Conservation (phyloP, 371 early-diverging fungal species). For the Rhizomucor miehei region DNA sequence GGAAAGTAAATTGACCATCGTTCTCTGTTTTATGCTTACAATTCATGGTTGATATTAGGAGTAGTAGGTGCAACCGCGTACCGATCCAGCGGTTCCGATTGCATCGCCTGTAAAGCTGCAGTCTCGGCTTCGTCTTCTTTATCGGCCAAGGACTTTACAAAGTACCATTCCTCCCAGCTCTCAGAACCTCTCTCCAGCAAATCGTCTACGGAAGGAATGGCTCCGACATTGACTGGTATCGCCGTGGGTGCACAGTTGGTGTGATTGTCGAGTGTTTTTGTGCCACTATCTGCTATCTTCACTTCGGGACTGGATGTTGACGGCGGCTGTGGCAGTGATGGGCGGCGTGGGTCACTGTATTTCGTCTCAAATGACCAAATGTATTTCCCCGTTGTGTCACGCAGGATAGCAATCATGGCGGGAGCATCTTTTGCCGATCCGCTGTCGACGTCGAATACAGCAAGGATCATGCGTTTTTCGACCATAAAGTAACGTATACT, state of each 20-base stretch:
- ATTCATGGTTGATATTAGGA: slow-evolving; percentile 22
- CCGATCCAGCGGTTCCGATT: neutral
- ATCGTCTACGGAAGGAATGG: slow-evolving; percentile 36
- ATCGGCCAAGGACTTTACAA: slow-evolving; percentile 25
- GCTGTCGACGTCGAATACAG: slow-evolving; percentile 33
- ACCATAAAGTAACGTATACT: slow-evolving; percentile 65
- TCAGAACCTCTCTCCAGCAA: slow-evolving; percentile 32
- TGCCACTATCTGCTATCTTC: neutral
- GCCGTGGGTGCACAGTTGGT: slow-evolving; percentile 9
- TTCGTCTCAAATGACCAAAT: slow-evolving; percentile 60
- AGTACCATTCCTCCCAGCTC: slow-evolving; percentile 33
- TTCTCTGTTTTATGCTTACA: slow-evolving; percentile 12
- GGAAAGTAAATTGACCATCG: too few relatives aligned
- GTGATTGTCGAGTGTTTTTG: neutral
- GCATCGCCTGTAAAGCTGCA: neutral
- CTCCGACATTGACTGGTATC: slow-evolving; percentile 28
- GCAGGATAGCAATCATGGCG: slow-evolving; percentile 50
- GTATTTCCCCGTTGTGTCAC: slow-evolving; percentile 73
- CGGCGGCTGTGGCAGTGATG: slow-evolving; percentile 5
- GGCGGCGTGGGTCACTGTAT: slow-evolving; percentile 36
- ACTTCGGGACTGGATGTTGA: slow-evolving; percentile 11
- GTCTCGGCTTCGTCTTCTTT: slow-evolving; percentile 25
- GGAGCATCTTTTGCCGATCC: slow-evolving; percentile 22
- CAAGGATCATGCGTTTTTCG: slow-evolving; percentile 64
- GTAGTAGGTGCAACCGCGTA: slow-evolving; percentile 12